Evolutionary conservation across 1,284 basidiomycete genomes (phyloP), one percentile per base, ranked within the genome.

Genomic region (Melampsora americana): DNA sequence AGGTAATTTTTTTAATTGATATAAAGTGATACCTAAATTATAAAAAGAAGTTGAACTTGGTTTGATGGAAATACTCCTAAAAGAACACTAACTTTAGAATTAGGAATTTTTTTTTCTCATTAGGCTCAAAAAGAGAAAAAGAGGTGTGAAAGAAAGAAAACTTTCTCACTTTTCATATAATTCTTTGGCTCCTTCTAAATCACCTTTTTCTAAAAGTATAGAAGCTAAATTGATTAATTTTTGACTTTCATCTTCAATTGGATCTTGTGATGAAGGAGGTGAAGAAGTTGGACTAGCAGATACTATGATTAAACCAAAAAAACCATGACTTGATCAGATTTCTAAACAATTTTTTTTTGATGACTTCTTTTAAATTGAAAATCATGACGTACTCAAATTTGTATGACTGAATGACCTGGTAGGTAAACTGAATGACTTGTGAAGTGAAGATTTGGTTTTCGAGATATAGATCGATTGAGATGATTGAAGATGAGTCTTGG

Each of bases 1-100:
- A 20, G 65, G 66, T 60, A 68, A 60, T 12, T 39, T 28, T n/a
- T 68, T 75, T 56, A 68, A 42, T 48, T 67, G 66, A 48, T 67
- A 75, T 46, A 75, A 56, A 18, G 44, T 65, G 32, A 75, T 75
- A 6, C 72, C 72, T 12, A 75, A 56, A 44, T 75, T 75, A 39
- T 75, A 75, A 53, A 68, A 75, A 42, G 50, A 53, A 28, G 48
- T 68, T 16, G 72, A 56, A 61, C 56, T 67, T n/a, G 72, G 66
- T 44, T 48, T 60, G 18, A 75, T 75, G 5, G 35, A 44, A 12
- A 75, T 48, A 53, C 65, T 61, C 66, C 66, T 75, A 64, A 26
- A 7, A 64, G 32, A 11, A n/a, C 5, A 56, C 53, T 56, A 20
- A 9, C 23, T 56, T 56, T 28, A 56, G 53, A 28, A 28, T 56